Evolutionary conservation across 495 filamentous ascomycete genomes (phyloP), one percentile per base, ranked within the genome.

Genomic region (Elasticomyces elasticus): DNA sequence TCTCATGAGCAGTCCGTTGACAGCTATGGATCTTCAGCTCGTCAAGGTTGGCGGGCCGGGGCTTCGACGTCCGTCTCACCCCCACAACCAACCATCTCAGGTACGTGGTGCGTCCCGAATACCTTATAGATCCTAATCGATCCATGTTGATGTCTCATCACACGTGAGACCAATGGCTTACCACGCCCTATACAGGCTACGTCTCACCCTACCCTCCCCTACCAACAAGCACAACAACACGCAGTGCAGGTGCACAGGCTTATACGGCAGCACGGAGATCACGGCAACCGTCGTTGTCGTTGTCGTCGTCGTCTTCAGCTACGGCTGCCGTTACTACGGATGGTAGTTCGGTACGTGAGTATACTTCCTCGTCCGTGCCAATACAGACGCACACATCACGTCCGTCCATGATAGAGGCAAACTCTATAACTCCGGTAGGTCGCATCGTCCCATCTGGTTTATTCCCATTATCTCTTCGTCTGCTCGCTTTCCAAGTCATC

Each of bases 121-220:
- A n/a, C n/a, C n/a, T n/a, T n/a, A n/a, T n/a, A n/a, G 17, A 22
- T 49, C 27, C n/a, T 30, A 31, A 28, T 12, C 25, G 11, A 5
- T 33, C 10, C 23, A 30, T 5, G 11, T 28, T 2, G 19, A 12
- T 2, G 24, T 3, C 5, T 5, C 24, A 19, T 49, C n/a, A n/a
- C 24, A 49, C 25, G 24, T 28, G 25, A 31, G 45, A 13, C 19
- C 11, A 7, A 12, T 33, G 24, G 24, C 48, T 51, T 13, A 51
- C 48, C 25, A 37, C 11, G 40, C 48, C 48, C 11, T 26, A 22
- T 19, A 5, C 4, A 52, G 50, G 38, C 22, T 52, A 52, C 33
- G 50, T 52, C 37, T 52, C 50, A 30, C 50, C 50, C 13, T 52
- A 52, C 24, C 50, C 50, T 1, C 38, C 38, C 7, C 37, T 52